Evolutionary conservation across 306 rosid genomes (phyloP).

Genomic region (Sphenostylis stenocarpa): DNA sequence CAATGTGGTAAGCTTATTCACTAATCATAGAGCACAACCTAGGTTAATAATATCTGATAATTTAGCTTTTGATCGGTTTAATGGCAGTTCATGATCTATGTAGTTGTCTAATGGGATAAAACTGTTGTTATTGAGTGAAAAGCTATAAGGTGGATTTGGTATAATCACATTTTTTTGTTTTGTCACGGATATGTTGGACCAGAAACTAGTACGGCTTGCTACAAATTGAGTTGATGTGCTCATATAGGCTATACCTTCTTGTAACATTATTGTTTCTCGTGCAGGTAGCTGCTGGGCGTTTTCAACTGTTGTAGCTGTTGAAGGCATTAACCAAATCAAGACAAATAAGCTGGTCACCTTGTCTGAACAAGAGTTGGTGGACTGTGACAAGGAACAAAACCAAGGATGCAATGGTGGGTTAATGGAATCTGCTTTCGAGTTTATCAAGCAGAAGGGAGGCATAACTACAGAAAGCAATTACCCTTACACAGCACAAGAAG

Average conservation of each 20-base stretch:
- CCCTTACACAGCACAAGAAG: slow-evolving; percentile 45
- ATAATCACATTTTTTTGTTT: too few relatives aligned
- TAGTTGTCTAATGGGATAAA: background rate
- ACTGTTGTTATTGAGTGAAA: background rate
- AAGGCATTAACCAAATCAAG: slow-evolving; percentile 60
- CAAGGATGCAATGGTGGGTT: slow-evolving; percentile 57
- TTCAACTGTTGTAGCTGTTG: slow-evolving; percentile 57
- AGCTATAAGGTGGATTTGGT: background rate
- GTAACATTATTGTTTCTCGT: background rate
- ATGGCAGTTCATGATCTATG: background rate
- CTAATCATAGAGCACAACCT: background rate
- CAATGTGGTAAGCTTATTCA: slow-evolving; percentile 44
- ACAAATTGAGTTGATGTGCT: too few relatives aligned
- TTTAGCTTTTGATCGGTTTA: background rate
- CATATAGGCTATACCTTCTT: background rate
- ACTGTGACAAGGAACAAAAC: slow-evolving; percentile 49
- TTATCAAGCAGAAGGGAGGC: slow-evolving; percentile 53
- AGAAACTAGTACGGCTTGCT: too few relatives aligned
- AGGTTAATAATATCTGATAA: background rate
- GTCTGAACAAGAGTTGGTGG: slow-evolving; percentile 57
- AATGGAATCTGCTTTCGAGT: slow-evolving; percentile 58
- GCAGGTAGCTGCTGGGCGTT: slow-evolving; percentile 66
- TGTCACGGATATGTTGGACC: too few relatives aligned
- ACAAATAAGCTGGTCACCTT: slow-evolving; percentile 41
- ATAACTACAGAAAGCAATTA: slow-evolving; percentile 47